Conservation (phyloP, 2,329 filamentous ascomycete genomes). For the Alternaria sp. region DNA sequence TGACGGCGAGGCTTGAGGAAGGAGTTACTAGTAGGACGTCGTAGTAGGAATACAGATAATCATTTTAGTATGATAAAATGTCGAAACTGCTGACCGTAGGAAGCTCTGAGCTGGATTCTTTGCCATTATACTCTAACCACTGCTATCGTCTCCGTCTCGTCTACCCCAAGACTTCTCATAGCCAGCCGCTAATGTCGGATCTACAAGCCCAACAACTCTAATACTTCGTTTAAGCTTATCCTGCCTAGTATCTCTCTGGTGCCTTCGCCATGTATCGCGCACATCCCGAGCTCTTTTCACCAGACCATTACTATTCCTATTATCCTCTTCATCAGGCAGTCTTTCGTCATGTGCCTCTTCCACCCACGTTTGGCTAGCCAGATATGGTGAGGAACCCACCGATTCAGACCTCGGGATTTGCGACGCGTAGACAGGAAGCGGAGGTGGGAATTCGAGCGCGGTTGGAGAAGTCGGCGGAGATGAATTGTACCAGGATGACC, state of each 20-base stretch:
- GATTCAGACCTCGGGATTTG: not conserved
- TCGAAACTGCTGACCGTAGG: too few species aligned
- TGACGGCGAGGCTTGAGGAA: not conserved
- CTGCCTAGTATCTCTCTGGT: constrained; percentile 28
- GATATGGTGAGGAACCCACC: not conserved
- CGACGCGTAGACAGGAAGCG: constrained; percentile 3
- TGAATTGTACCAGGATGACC: constrained; percentile 21
- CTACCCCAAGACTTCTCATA: constrained; percentile 16
- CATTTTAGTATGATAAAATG: too few species aligned
- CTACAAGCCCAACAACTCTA: constrained; percentile 37
- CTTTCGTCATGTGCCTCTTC: not conserved
- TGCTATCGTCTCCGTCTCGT: not conserved
- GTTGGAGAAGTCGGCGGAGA: constrained; percentile 14
- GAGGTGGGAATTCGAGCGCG: constrained; percentile 15
- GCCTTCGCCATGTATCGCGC: constrained; percentile 29
- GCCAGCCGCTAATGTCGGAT: constrained; percentile 26
- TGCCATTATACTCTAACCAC: constrained; percentile 5
- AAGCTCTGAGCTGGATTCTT: not conserved
- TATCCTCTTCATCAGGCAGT: constrained; percentile 1
- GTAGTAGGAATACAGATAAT: too few species aligned
- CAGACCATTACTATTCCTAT: constrained; percentile 17
- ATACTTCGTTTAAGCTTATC: constrained; percentile 43
- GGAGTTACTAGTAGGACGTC: not conserved
- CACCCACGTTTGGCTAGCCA: not conserved
- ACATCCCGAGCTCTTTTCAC: constrained; percentile 33